These are phyloP conservation scores for Achaetomiella virescens DNA, from an alignment of 495 filamentous ascomycete species.

Conservation along the genomic window DNA sequence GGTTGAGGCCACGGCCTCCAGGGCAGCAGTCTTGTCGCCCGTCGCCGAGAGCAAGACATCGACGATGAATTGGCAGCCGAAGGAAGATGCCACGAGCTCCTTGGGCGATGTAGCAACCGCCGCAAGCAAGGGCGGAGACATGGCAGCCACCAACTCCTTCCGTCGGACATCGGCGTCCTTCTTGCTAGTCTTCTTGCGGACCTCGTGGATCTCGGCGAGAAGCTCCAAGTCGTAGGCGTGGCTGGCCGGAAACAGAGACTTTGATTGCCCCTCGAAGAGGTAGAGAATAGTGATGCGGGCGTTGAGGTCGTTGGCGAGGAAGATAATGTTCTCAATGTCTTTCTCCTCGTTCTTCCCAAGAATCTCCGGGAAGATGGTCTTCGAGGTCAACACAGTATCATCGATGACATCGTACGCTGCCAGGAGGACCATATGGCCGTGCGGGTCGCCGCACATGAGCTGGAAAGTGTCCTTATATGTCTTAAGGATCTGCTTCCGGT, in stretches of 20 bases:
- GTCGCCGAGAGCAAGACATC: conserved; percentile 74
- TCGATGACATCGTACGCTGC: conserved; percentile 86
- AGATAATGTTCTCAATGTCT: conserved; percentile 56
- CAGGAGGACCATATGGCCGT: conserved; percentile 77
- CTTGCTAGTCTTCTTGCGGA: conserved; percentile 77
- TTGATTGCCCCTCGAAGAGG: conserved; percentile 66
- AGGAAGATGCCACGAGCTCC: conserved; percentile 62
- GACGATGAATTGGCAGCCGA: conserved; percentile 78
- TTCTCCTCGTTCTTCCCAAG: conserved; percentile 58
- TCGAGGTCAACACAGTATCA: conserved; percentile 82
- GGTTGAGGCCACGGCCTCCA: conserved; percentile 64
- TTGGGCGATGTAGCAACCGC: conserved; percentile 62
- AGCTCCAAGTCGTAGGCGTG: conserved; percentile 56
- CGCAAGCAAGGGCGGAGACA: conserved; percentile 62
- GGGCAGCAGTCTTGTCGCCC: conserved; percentile 63
- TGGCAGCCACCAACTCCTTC: conserved; percentile 63
- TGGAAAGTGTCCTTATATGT: conserved; percentile 81
- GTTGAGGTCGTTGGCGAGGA: conserved; percentile 58
- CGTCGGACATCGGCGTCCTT: conserved; percentile 74
- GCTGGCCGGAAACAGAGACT: conserved; percentile 58
- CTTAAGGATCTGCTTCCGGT: conserved; percentile 80
- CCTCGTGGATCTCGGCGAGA: conserved; percentile 66
- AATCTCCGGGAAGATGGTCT: conserved; percentile 77
- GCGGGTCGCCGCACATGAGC: conserved; percentile 67
- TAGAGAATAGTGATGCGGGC: conserved; percentile 79